phyloP scores from a whole-genome alignment of 208 protist genomes.

The Trypanosoma cruzi region DNA sequence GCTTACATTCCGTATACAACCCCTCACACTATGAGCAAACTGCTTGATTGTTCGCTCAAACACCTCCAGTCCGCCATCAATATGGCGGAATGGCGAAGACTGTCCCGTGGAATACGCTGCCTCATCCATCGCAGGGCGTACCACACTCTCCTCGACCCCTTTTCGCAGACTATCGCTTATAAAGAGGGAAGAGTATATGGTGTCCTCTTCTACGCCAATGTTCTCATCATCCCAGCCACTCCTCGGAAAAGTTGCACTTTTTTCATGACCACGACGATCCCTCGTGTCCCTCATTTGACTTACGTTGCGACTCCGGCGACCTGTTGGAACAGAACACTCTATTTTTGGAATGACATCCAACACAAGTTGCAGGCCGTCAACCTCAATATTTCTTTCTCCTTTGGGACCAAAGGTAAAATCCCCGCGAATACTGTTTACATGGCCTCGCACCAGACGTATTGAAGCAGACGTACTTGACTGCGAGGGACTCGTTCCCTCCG shows the following conservation, averaged over 20 bases:
- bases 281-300: neutral
- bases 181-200: conserved; percentile 30
- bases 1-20: conserved; percentile 26
- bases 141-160: conserved; percentile 22
- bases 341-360: conserved; percentile 31
- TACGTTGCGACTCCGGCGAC: neutral
- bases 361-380: conserved; percentile 33
- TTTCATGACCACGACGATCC: neutral
- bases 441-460: conserved; percentile 19
- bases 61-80: conserved; percentile 27
- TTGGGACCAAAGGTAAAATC: conserved; percentile 19
- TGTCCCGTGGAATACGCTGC: neutral
- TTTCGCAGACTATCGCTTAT: conserved; percentile 24
- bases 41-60: conserved; percentile 29
- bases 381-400: conserved; percentile 24
- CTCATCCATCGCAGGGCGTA: conserved; percentile 10
- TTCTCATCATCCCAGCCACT: neutral
- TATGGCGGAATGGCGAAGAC: conserved; percentile 1
- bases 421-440: conserved; percentile 24
- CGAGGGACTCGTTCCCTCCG: neutral
- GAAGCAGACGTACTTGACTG: neutral
- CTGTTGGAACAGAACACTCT: conserved; percentile 16
- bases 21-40: conserved; percentile 29
- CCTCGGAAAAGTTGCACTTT: neutral
- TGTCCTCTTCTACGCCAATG: conserved; percentile 12